These are phyloP conservation scores for Fomitopsis pinicola DNA, from an alignment of 1,284 basidiomycete genomes.

Conservation along the genomic window DNA sequence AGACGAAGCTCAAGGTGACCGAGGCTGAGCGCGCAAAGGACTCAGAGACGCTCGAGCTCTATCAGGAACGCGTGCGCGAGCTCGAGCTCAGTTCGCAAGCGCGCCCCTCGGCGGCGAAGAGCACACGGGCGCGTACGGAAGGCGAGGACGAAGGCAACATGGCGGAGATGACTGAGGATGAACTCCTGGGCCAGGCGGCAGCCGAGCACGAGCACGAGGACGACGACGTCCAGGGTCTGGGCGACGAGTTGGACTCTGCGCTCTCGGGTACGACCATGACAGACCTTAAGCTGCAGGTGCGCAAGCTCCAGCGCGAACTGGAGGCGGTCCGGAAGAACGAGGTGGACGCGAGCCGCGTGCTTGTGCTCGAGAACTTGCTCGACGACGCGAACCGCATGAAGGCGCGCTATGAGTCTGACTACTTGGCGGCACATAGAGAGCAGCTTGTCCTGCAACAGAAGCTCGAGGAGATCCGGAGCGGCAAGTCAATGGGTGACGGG, in stretches of 20 bases:
- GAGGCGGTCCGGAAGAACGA: slow-evolving; percentile 71
- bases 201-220: slow-evolving; percentile 42
- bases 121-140: slow-evolving; percentile 14
- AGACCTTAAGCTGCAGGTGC: slow-evolving; percentile 82
- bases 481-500: slow-evolving; percentile 82
- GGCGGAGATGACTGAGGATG: slow-evolving; percentile 38
- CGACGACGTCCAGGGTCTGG: slow-evolving; percentile 55
- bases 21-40: slow-evolving; percentile 73
- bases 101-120: slow-evolving; percentile 29
- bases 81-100: slow-evolving; percentile 69
- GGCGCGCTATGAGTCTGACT: slow-evolving; percentile 85
- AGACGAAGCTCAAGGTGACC: slow-evolving; percentile 64
- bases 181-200: slow-evolving; percentile 25
- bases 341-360: slow-evolving; percentile 67
- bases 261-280: slow-evolving; percentile 86
- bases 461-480: slow-evolving; percentile 85
- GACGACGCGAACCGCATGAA: slow-evolving; percentile 92
- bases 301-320: slow-evolving; percentile 80
- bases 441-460: slow-evolving; percentile 79
- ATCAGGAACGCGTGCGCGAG: slow-evolving; percentile 90
- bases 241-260: slow-evolving; percentile 83
- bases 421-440: slow-evolving; percentile 80
- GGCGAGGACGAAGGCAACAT: slow-evolving; percentile 15
- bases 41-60: slow-evolving; percentile 82
- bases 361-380: slow-evolving; percentile 86